phyloP scores from a whole-genome alignment of 257 asterid genomes.

The Solanum boliviense region DNA sequence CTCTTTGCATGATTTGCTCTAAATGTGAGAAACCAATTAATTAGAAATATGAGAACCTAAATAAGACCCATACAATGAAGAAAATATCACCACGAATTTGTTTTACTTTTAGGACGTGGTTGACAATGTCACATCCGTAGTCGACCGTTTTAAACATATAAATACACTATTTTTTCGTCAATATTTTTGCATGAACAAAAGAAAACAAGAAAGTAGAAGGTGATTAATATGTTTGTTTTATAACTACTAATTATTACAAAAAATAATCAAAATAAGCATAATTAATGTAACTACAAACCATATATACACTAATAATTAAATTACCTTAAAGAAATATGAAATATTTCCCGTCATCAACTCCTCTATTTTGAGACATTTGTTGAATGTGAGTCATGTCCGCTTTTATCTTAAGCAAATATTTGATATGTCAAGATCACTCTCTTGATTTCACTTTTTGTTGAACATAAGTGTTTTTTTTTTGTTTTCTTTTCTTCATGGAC shows the following conservation, averaged over 20 bases:
- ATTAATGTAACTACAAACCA: not conserved
- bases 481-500: no score
- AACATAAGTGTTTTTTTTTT: no score
- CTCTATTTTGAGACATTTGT: not conserved
- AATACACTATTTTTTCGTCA: not conserved
- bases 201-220: not conserved
- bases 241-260: not conserved
- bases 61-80: not conserved
- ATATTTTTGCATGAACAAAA: not conserved
- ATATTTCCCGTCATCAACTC: not conserved
- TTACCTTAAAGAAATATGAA: not conserved
- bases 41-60: not conserved
- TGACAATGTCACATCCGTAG: not conserved
- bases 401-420: no score
- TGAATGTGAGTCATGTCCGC: no score
- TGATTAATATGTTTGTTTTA: not conserved
- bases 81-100: no score
- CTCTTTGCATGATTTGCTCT: not conserved
- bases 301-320: not conserved
- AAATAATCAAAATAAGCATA: no score
- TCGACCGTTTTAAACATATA: not conserved
- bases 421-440: no score
- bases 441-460: no score
- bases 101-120: not conserved
- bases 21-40: no score